Conservation (phyloP, 2,329 filamentous ascomycete species). For the Calonectria leucothoes region DNA sequence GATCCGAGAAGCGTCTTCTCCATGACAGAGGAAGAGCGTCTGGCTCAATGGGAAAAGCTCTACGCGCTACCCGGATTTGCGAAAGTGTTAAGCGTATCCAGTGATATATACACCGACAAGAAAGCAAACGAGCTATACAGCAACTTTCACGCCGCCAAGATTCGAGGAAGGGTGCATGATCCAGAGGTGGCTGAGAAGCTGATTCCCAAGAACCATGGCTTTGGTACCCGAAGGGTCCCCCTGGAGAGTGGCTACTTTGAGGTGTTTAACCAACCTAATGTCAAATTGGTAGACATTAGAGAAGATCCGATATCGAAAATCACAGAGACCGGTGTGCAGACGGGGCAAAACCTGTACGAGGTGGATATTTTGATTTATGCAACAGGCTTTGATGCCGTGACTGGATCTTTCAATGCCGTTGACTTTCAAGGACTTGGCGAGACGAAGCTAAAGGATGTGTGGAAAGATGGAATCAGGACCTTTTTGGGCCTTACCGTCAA, state of each 20-base stretch:
- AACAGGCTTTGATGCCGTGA: conserved; percentile 37
- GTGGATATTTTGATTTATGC: conserved; percentile 38
- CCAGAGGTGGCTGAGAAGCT: conserved; percentile 24
- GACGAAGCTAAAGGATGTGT: conserved; percentile 50
- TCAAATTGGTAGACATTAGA: conserved; percentile 23
- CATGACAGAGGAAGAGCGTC: conserved; percentile 44
- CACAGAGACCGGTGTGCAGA: conserved; percentile 29
- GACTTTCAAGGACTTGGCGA: conserved; percentile 60
- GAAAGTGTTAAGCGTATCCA: conserved; percentile 37
- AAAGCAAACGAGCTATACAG: conserved; percentile 27
- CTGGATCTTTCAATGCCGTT: conserved; percentile 45
- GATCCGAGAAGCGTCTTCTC: conserved; percentile 31
- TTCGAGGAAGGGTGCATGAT: conserved; percentile 20
- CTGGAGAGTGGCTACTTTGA: conserved; percentile 28
- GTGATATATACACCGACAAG: conserved; percentile 21
- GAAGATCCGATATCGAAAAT: conserved; percentile 31
- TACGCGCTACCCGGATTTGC: conserved; percentile 53
- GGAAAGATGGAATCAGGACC: conserved; percentile 49
- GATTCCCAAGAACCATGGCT: conserved; percentile 25
- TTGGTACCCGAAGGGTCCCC: conserved; percentile 23
- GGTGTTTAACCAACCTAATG: conserved; percentile 25
- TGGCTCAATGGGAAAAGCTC: conserved; percentile 40
- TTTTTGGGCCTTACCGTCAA: conserved; percentile 55
- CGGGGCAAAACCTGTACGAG: conserved; percentile 18
- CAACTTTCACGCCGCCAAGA: conserved; percentile 26